Conservation (phyloP, 2,329 filamentous ascomycete species). For the Sarocladium strictum region DNA sequence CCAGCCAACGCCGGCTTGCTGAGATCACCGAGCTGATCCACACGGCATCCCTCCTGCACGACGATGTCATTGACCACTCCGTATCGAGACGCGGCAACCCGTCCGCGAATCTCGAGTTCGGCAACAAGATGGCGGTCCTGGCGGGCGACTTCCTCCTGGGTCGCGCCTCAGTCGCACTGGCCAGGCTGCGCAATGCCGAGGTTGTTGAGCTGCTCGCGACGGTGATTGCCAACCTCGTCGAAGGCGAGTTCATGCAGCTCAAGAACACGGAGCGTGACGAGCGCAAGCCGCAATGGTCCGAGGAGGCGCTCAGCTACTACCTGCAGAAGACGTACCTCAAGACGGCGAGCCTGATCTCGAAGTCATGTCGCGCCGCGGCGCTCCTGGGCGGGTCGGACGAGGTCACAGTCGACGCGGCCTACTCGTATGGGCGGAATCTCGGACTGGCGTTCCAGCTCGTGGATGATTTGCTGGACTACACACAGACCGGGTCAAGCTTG, state of each 20-base stretch:
- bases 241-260: slow-evolving; percentile 99
- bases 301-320: slow-evolving; percentile 88
- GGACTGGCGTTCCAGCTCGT: slow-evolving; percentile 95
- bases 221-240: slow-evolving; percentile 94
- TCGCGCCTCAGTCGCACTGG: slow-evolving; percentile 86
- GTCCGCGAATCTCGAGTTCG: slow-evolving; percentile 90
- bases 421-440: slow-evolving; percentile 86
- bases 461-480: slow-evolving; percentile 97
- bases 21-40: slow-evolving; percentile 98
- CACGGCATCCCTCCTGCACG: slow-evolving; percentile 91
- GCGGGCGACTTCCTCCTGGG: slow-evolving; percentile 96
- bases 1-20: slow-evolving; percentile 85
- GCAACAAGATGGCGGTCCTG: slow-evolving; percentile 98
- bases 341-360: slow-evolving; percentile 91
- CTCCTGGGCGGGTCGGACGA: slow-evolving; percentile 72
- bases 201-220: slow-evolving; percentile 92
- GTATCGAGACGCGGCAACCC: slow-evolving; percentile 75
- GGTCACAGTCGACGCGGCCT: slow-evolving; percentile 83
- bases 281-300: slow-evolving; percentile 74
- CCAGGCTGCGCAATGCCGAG: slow-evolving; percentile 83
- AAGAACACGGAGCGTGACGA: slow-evolving; percentile 94
- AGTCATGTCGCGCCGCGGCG: slow-evolving; percentile 86
- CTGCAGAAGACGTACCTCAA: slow-evolving; percentile 98
- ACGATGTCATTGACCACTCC: slow-evolving; percentile 96
- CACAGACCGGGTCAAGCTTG: slow-evolving; percentile 73